These are phyloP conservation scores for Lachnellula willkommii DNA, from an alignment of 2,329 filamentous ascomycete genomes.

Conservation along the genomic window DNA sequence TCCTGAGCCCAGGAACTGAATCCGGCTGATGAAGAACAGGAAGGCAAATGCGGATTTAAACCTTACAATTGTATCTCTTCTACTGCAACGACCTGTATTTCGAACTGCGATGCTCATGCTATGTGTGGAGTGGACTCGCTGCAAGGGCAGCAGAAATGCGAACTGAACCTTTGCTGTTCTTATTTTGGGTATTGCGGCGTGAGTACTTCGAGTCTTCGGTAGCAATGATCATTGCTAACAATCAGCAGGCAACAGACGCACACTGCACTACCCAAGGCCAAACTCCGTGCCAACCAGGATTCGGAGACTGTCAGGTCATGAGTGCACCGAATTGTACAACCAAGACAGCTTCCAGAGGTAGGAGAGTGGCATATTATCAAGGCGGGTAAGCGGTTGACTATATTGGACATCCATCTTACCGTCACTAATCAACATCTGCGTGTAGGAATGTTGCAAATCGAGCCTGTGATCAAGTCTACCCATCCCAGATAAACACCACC, in stretches of 20 bases:
- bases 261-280: not conserved
- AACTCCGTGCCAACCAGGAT: slow-evolving; percentile 32
- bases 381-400: slow-evolving; percentile 6
- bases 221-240: not conserved
- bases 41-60: slow-evolving; percentile 20
- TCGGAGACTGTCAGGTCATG: slow-evolving; percentile 31
- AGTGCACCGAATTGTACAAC: slow-evolving; percentile 25
- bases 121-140: slow-evolving; percentile 31
- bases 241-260: not conserved
- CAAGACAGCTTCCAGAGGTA: slow-evolving; percentile 23
- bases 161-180: slow-evolving; percentile 22
- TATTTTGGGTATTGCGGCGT: slow-evolving; percentile 20
- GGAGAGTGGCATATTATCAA: slow-evolving; percentile 36
- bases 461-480: slow-evolving; percentile 31
- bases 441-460: not conserved
- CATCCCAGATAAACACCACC: slow-evolving; percentile 31
- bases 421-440: slow-evolving; percentile 1
- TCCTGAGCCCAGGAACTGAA: not conserved
- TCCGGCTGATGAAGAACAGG: slow-evolving; percentile 9
- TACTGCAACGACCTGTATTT: slow-evolving; percentile 14
- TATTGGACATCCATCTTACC: slow-evolving; percentile 20
- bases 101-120: slow-evolving; percentile 28
- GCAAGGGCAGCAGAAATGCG: slow-evolving; percentile 22
- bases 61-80: slow-evolving; percentile 14
- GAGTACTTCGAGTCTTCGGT: not conserved